phyloP scores from a whole-genome alignment of 331 rosid species.

The Telfairia occidentalis region DNA sequence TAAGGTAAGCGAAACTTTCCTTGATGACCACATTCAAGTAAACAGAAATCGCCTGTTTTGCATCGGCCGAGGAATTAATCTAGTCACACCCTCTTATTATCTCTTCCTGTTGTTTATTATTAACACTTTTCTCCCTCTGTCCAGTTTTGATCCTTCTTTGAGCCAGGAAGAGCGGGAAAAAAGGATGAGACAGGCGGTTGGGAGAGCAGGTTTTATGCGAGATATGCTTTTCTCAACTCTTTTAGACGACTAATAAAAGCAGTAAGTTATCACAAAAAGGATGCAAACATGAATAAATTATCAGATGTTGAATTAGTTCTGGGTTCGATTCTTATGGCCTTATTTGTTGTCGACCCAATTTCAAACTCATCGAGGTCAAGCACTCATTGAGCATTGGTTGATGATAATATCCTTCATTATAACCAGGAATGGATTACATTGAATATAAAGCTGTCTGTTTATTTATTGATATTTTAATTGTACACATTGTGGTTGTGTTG shows the following conservation, averaged over 20 bases:
- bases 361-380: background rate
- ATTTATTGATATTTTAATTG: background rate
- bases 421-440: background rate
- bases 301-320: background rate
- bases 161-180: slow-evolving; percentile 74
- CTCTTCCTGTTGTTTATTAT: slow-evolving; percentile 1
- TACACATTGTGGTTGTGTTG: background rate
- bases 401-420: background rate
- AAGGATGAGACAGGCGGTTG: slow-evolving; percentile 68
- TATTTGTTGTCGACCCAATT: slow-evolving; percentile 1
- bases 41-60: background rate
- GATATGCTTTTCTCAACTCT: slow-evolving; percentile 64
- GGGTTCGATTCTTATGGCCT: background rate
- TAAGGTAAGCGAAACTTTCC: background rate
- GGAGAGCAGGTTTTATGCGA: slow-evolving; percentile 82
- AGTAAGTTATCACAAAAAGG: background rate
- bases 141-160: slow-evolving; percentile 83
- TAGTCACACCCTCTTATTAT: background rate
- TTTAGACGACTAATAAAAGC: slow-evolving; percentile 33
- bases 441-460: background rate
- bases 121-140: background rate
- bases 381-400: background rate
- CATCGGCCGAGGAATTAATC: background rate
- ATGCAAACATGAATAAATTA: background rate
- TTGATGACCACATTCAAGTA: background rate